Evolutionary conservation across 306 rosid species (phyloP).

Genomic region (Myrica gale): DNA sequence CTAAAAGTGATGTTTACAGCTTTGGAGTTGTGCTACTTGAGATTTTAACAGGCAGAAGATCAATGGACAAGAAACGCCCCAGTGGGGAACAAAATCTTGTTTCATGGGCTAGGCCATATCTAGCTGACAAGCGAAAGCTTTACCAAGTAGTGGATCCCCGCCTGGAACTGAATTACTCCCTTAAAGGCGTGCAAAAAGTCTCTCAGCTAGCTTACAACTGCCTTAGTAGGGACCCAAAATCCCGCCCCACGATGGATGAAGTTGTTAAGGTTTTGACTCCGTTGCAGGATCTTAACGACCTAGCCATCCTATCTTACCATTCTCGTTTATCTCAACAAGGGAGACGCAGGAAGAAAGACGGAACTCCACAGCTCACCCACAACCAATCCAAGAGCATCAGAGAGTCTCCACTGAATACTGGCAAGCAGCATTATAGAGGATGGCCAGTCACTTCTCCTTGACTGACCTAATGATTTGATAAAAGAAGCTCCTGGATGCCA

Average conservation of each 20-base stretch:
- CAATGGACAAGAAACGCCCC: constrained; percentile 95
- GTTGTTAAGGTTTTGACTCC: constrained; percentile 78
- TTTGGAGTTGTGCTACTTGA: constrained; percentile 90
- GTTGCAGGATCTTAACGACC: constrained; percentile 78
- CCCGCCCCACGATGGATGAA: constrained; percentile 90
- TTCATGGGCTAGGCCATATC: constrained; percentile 82
- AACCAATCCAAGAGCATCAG: constrained; percentile 71
- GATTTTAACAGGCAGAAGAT: constrained; percentile 91
- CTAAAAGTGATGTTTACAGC: constrained; percentile 96
- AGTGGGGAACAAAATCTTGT: constrained; percentile 92
- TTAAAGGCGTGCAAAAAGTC: constrained; percentile 83
- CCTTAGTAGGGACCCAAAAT: constrained; percentile 81
- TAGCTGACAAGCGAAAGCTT: constrained; percentile 84
- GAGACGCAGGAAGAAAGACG: constrained; percentile 77
- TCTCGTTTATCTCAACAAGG: constrained; percentile 80
- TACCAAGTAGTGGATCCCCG: constrained; percentile 81
- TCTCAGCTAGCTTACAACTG: constrained; percentile 81
- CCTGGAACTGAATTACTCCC: constrained; percentile 76
- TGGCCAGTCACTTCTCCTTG: constrained; percentile 30
- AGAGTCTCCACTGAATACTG: constrained; percentile 68
- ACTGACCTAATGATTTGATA: constrained; percentile 38
- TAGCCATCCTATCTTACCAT: constrained; percentile 71
- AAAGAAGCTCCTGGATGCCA: constrained; percentile 34
- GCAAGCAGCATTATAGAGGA: constrained; percentile 61
- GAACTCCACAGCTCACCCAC: constrained; percentile 63